Evolutionary conservation across 805 yeast species (phyloP).

Genomic region (Kodamaea nitidulidarum): DNA sequence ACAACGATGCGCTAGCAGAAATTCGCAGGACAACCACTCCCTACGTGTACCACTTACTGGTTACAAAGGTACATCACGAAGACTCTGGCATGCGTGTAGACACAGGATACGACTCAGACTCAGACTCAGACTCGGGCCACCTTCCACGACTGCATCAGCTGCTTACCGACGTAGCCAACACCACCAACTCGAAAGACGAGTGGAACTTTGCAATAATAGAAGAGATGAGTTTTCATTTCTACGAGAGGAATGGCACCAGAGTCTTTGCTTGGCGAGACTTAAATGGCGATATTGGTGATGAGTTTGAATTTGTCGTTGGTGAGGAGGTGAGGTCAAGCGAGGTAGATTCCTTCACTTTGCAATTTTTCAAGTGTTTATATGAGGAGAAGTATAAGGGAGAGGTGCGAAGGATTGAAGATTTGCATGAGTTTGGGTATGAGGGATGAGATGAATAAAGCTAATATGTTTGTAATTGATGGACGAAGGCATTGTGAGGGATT

Average conservation of each 20-base stretch:
- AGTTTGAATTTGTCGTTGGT: slow-evolving; percentile 74
- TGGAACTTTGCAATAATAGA: slow-evolving; percentile 66
- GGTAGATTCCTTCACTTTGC: slow-evolving; percentile 58
- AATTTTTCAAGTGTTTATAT: slow-evolving; percentile 65
- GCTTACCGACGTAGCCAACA: slow-evolving; percentile 24
- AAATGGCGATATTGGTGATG: slow-evolving; percentile 83
- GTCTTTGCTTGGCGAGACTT: slow-evolving; percentile 77
- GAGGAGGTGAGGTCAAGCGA: slow-evolving; percentile 51
- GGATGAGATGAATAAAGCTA: too few species aligned
- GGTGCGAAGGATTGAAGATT: slow-evolving; percentile 12
- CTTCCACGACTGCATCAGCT: slow-evolving; percentile 18
- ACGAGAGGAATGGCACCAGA: slow-evolving; percentile 49
- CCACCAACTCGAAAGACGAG: slow-evolving; percentile 49
- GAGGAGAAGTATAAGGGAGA: slow-evolving; percentile 58
- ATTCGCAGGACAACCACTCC: slow-evolving; percentile 66
- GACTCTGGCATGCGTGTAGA: slow-evolving; percentile 30
- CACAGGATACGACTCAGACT: slow-evolving; percentile 40
- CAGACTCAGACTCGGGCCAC: slow-evolving; percentile 28
- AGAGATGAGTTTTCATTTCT: slow-evolving; percentile 52
- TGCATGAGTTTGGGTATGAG: slow-evolving; percentile 3
- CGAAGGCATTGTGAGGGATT: neutral
- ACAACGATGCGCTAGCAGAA: slow-evolving; percentile 72
- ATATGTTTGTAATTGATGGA: neutral
- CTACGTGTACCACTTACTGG: slow-evolving; percentile 64
- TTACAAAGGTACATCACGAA: slow-evolving; percentile 65